A percentile compares a stretch with the other conserved stretches of the same genome.
phyloP scores from a whole-genome alignment of 306 rosid species.

The Lithocarpus polystachyus region DNA sequence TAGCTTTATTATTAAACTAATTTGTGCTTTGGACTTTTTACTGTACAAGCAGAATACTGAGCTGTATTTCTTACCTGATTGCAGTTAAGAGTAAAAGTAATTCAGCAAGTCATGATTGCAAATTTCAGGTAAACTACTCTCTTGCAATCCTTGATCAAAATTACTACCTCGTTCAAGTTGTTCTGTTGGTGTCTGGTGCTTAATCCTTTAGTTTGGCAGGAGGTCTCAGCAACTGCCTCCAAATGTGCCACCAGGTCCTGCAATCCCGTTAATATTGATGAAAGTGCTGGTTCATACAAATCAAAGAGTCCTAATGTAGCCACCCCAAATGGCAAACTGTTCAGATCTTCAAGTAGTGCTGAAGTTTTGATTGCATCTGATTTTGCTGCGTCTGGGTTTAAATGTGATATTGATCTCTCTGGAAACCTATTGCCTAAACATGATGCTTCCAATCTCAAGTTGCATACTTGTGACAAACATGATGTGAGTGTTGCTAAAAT shows the following conservation, averaged over 20 bases:
- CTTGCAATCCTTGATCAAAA: conserved; percentile 9
- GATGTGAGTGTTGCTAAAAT: conserved; percentile 57
- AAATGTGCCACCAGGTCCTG: conserved; percentile 29
- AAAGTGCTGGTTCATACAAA: conserved; percentile 74
- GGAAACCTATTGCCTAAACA: conserved; percentile 40
- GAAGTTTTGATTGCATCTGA: conserved; percentile 33
- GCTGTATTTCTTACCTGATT: conserved; percentile 31
- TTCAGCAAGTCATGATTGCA: conserved; percentile 29
- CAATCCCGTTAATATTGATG: conserved; percentile 44
- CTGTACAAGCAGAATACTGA: conserved; percentile 24
- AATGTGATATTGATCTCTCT: conserved; percentile 40
- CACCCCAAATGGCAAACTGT: conserved; percentile 36
- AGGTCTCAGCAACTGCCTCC: conserved; percentile 40
- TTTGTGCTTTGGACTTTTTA: conserved; percentile 18
- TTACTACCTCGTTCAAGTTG: conserved; percentile 15
- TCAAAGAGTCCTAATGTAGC: conserved; percentile 34
- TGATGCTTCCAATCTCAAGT: conserved; percentile 23
- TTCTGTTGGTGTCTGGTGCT: conserved; percentile 19
- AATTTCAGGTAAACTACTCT: conserved; percentile 53
- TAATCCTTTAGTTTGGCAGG: conserved; percentile 44
- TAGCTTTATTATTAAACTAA: conserved; percentile 8
- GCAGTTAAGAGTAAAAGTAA: conserved; percentile 47
- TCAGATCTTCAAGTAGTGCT: conserved; percentile 50
- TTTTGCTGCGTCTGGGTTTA: conserved; percentile 54
- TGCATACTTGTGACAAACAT: conserved; percentile 28